A percentile compares a stretch with the other conserved stretches of the same genome.
These are phyloP conservation scores for Exophiala xenobiotica DNA, from an alignment of 2,329 filamentous ascomycete genomes.

Conservation along the genomic window DNA sequence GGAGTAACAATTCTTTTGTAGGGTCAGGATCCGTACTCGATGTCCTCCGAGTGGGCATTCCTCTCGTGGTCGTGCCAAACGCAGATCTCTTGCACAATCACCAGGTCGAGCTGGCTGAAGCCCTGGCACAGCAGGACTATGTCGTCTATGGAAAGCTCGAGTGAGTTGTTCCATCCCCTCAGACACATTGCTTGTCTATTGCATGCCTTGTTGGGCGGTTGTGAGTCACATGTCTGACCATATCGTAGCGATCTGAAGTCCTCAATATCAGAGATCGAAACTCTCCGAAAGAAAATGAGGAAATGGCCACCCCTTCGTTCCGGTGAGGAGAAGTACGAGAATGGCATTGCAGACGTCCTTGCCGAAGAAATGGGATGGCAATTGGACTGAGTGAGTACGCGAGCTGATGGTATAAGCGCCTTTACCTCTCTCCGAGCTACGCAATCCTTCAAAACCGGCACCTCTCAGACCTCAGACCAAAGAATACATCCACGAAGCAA, in stretches of 20 bases:
- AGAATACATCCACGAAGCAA: too few relatives aligned
- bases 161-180: slow-evolving; percentile 47
- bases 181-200: not conserved
- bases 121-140: slow-evolving; percentile 72
- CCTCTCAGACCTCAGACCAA: too few relatives aligned
- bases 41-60: slow-evolving; percentile 69
- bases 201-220: not conserved
- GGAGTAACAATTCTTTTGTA: slow-evolving; percentile 38
- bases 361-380: slow-evolving; percentile 58
- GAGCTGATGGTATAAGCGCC: too few relatives aligned
- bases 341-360: slow-evolving; percentile 52
- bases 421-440: too few relatives aligned
- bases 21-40: slow-evolving; percentile 89
- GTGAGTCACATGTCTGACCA: slow-evolving; percentile 11
- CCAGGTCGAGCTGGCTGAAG: slow-evolving; percentile 79
- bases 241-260: slow-evolving; percentile 41
- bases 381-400: slow-evolving; percentile 43
- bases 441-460: too few relatives aligned
- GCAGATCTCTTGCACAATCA: slow-evolving; percentile 80
- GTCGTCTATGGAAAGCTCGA: slow-evolving; percentile 67
- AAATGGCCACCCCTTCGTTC: slow-evolving; percentile 53
- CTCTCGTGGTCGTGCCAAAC: slow-evolving; percentile 90
- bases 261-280: slow-evolving; percentile 51
- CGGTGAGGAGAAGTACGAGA: slow-evolving; percentile 42
- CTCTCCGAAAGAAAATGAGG: slow-evolving; percentile 43